Evolutionary conservation across 768 basidiomycete species (phyloP), one percentile per base, ranked within the genome.

Genomic region (Naganishia vaughanmartiniae): DNA sequence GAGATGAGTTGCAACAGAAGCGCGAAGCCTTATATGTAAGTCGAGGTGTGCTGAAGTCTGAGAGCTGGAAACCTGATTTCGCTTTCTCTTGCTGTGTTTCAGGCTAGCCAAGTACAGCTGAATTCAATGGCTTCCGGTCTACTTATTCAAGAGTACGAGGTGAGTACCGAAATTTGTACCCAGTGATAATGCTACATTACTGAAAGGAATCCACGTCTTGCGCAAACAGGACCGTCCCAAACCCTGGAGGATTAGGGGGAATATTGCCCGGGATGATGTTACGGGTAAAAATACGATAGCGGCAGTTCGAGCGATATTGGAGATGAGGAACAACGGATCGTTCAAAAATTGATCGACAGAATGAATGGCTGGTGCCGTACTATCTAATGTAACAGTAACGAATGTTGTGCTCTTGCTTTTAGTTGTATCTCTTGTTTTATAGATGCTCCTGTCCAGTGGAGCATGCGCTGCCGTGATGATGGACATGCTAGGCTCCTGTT

Each of bases 91-190:
- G 34, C 55, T 33, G 34, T 4, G 39, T 26, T 45, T 5, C 26
- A 63, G 60, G 60, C 19, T 26, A 42, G 42, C 24, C 60, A 63
- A 45, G 60, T 63, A 5, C 60, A 42, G 24, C 33, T 63, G n/a
- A 45, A 63, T 34, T 63, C 60, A 4, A 63, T 63, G 60, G 26
- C 60, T 12, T 46, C 60, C 15, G 60, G 60, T 28, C 39, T 63
- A 9, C 26, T 63, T 4, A 63, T 63, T 11, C 60, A 63, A 30
- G 60, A 63, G 42, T 63, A 63, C 42, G 60, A 63, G 42, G 60
- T 63, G 39, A 42, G 60, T 36, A 58, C 11, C 55, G 33, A 21
- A 34, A 31, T 57, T 17, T 24, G 34, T 26, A 24, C n/a, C 36
- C 36, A n/a, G 5, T 24, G 34, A 3, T 45, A 3, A 14, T 19